Base-by-base conservation (phyloP, 1,139 yeast genomes). In the Chernovozyma aurita region DNA sequence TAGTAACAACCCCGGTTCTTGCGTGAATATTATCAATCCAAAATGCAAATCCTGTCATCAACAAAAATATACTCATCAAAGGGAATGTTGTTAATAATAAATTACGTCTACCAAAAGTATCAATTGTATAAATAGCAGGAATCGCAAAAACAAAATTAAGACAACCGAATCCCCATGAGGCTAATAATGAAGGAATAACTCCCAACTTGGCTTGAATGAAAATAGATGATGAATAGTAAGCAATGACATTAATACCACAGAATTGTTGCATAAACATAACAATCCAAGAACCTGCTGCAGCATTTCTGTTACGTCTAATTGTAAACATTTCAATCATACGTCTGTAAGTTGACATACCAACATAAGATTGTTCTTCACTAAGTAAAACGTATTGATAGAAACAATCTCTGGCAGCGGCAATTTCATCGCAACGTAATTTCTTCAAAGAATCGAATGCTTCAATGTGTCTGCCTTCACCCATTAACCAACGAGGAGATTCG, bases 251-350 rank as follows among this genome's bases (percentile, higher is more conserved):
- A 54, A 87, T 80, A 52, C 95, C 95, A 62, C 95, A 86, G 65
- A 87, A 84, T 57, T 87, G 95, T 65, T 87, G 95, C 87, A 84
- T 83, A 55, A 85, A 83, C 80, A 87, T 86, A 43, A 80, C 85
- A 43, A 85, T 71, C 75, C 84, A 83, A 3, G 95, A 78, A 38
- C 87, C 95, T 40, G 81, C 50, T 9, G 87, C 78, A 39, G 92
- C 95, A 50, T 87, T 81, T 61, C 95, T 75, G 61, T 85, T 85
- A 67, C 95, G 77, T 57, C 92, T 76, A 34, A 84, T 69, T 11
- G 80, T 70, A 52, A 80, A 68, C 70, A 80, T 64, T 55, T 80
- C 82, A 37, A 61, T 60, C 35, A 75, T 35, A 50, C 79, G 73
- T 48, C 58, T 61, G 53, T 65, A 64, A 39, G 80, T 71, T 34